Evolutionary conservation across 2,329 filamentous ascomycete genomes (phyloP).

Genomic region (Aspergillus aculeatinus): DNA sequence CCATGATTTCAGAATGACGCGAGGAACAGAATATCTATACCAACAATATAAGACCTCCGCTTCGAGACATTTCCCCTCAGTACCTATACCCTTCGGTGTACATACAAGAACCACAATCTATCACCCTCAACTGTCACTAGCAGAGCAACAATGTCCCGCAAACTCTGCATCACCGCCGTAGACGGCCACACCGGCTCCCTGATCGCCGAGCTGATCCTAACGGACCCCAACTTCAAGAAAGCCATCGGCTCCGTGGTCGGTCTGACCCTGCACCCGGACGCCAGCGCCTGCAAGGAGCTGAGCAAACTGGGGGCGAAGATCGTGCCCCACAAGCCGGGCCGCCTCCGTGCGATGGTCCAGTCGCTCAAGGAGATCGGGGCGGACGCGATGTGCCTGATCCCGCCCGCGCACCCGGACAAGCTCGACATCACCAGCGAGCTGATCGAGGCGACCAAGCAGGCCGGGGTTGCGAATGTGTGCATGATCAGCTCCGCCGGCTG

Average conservation of each 20-base stretch:
- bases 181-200: conserved; percentile 7
- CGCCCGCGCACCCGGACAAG: conserved; percentile 50
- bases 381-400: conserved; percentile 53
- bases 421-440: conserved; percentile 49
- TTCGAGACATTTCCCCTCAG: too few relatives aligned
- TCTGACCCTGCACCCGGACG: conserved; percentile 43
- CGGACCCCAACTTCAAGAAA: conserved; percentile 42
- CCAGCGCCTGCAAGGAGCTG: conserved; percentile 43
- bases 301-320: conserved; percentile 44
- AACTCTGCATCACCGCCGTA: conserved; percentile 1
- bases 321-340: conserved; percentile 44
- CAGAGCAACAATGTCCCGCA: neutral
- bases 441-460: conserved; percentile 47
- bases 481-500: conserved; percentile 52
- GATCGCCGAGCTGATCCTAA: conserved; percentile 27
- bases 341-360: conserved; percentile 39
- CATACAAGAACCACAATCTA: neutral
- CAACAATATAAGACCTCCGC: too few relatives aligned
- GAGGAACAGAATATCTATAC: too few relatives aligned
- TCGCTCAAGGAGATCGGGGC: conserved; percentile 45
- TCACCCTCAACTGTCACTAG: neutral
- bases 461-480: conserved; percentile 47
- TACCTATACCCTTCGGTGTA: too few relatives aligned
- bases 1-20: too few relatives aligned
- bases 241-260: conserved; percentile 45